Base-by-base conservation (phyloP, 441 rosid genomes). In the Erysimum cheiri region DNA sequence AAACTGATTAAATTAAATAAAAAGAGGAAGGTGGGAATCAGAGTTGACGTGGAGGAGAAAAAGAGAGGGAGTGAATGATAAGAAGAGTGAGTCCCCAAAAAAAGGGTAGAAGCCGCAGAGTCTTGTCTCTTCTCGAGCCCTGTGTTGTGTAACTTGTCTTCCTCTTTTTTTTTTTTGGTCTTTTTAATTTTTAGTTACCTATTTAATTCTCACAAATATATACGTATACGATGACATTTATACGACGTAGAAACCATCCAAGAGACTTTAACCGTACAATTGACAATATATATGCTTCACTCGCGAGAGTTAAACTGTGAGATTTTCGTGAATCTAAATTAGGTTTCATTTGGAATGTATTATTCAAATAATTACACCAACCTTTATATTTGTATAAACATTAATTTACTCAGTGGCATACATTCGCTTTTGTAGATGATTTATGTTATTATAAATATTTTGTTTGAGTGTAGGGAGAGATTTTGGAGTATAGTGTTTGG, bases 101-200 rank as follows among this genome's bases (percentile, higher is more conserved):
- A 75, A 75, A 75, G 58, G 75, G 12, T 70, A 24, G 39, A 58
- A 70, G 17, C 71, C 62, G 53, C 71, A 75, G 79, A 64, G 71
- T 64, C 75, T 75, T 75, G 75, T 75, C 79, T 64, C 71, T 70
- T 75, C 75, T 75, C 75, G 79, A 75, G 79, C 79, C 79, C 62
- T 75, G 79, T 58, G 79, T 67, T 50, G 12, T 73, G 49, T 66
- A 32, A 66, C 67, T 66, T 59, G 72, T 69, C 71, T 75, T 49
- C 50, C 54, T 15, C 50, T 55, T 26, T 36, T 28, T 4, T 31
- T 4, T 47, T 8, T 46, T 32, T 22, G 6, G 11, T n/a, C 32
- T 11, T 66, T 59, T 41, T 6, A 4, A 46, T n/a, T 54, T 17
- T 28, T 24, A 14, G 17, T 36, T 22, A 44, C 58, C 48, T 13